Base-by-base conservation (phyloP, 176 grass and related monocot species). In the Eremochloa ophiuroides region DNA sequence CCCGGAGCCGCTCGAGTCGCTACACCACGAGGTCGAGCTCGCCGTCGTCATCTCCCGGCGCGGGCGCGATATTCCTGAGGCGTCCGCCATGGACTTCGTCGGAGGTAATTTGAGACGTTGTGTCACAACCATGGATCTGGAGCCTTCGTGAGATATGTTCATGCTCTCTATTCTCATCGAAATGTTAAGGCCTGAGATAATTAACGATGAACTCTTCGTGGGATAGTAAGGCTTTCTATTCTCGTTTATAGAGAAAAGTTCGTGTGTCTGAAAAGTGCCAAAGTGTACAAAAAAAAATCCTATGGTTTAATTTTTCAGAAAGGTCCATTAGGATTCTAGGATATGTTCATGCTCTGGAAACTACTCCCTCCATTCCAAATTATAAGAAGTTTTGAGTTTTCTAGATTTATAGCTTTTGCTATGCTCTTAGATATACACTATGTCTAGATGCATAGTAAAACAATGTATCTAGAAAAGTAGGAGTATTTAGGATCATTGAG, bases 21-120 rank as follows among this genome's bases (percentile, higher is more conserved):
- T 98, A 69, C 89, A 93, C 82, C 92, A 98, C 61, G 92, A 98
- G 84, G 95, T 98, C 30, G 95, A 98, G 88, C 92, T 98, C 37
- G 95, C 95, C 70, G 90, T 98, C 74, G 76, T 98, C 71, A 95
- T 95, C 39, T 89, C 88, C 10, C 75, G 87, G 25, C 94, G 88
- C 62, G 92, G 86, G 73, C 90, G 92, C 59, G 92, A 94, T 12
- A 87, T 95, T 9, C 18, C 90, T 34, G 90, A 87, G 58, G 81
- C 81, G 1, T 67, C 88, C 43, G 95, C 92, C 38, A 98, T 98
- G 95, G 95, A 93, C 62, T 91, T 88, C 72, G 86, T 98, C 22
- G 95, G 92, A 98, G 95, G 95, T 97, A 88, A 56, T 65, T 51
- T 64, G 47, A 73, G 17, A 64, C n/a, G 40, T 14, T 62, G 74